Conservation (phyloP, 768 basidiomycete genomes). For the Boletales sp. region DNA sequence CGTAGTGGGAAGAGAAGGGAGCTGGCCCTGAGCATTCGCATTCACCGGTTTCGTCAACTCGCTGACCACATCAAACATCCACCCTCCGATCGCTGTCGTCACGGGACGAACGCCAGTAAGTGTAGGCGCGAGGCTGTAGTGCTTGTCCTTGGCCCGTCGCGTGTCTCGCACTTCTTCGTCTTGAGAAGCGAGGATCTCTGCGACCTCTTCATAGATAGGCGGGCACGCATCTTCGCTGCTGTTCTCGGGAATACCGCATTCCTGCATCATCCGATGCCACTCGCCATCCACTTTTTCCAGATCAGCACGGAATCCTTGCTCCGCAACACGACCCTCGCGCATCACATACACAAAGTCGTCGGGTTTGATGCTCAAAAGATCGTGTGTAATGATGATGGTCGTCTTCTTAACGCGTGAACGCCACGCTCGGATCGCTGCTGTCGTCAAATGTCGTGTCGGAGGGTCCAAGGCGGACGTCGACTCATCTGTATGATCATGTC, state of each 20-base stretch:
- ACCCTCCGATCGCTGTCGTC: conserved; percentile 55
- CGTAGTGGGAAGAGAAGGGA: conserved; percentile 20
- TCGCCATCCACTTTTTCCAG: conserved; percentile 63
- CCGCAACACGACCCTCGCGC: conserved; percentile 71
- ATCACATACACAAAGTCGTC: conserved; percentile 93
- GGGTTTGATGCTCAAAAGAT: conserved; percentile 73
- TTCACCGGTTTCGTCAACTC: conserved; percentile 48
- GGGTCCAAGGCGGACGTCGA: conserved; percentile 83
- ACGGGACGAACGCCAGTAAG: conserved; percentile 45
- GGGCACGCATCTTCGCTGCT: conserved; percentile 32
- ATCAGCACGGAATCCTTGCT: conserved; percentile 84
- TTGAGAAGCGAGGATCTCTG: conserved; percentile 46
- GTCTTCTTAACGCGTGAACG: conserved; percentile 57
- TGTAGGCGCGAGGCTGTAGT: conserved; percentile 40
- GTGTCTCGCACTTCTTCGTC: conserved; percentile 33
- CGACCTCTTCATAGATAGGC: conserved; percentile 37
- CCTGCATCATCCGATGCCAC: conserved; percentile 65
- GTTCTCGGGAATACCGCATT: conserved; percentile 55
- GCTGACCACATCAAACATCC: conserved; percentile 81
- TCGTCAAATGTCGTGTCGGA: conserved; percentile 82
- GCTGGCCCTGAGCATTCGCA: not conserved
- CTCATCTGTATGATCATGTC: conserved; percentile 49
- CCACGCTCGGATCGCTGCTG: conserved; percentile 67
- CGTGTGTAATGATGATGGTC: conserved; percentile 74
- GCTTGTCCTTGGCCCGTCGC: conserved; percentile 30